Conservation (phyloP, 345 rosid species). For the Lumnitzera racemosa region DNA sequence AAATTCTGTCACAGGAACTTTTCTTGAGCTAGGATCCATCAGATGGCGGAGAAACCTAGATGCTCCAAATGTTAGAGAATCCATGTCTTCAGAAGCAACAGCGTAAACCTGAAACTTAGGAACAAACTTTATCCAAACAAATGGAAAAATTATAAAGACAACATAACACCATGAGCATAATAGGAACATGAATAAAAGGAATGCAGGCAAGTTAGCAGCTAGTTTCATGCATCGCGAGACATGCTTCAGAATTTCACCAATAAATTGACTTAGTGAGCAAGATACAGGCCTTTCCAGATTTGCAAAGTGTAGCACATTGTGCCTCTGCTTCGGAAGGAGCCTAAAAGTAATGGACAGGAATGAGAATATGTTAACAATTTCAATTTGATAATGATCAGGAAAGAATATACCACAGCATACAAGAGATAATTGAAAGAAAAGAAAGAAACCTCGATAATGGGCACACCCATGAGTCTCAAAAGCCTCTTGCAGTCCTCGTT, state of each 20-base stretch:
- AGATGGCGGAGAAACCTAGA: conserved; percentile 89
- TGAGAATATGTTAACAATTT: no score
- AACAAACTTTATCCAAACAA: no score
- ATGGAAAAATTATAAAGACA: conserved; percentile 3
- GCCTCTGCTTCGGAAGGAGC: conserved; percentile 97
- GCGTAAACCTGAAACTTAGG: conserved; percentile 56
- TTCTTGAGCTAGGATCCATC: conserved; percentile 95
- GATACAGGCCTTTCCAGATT: conserved; percentile 61
- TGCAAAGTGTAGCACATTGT: conserved; percentile 90
- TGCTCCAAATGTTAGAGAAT: conserved; percentile 94
- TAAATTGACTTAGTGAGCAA: not conserved
- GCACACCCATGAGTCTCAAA: conserved; percentile 83
- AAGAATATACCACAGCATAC: not conserved
- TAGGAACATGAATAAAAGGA: not conserved
- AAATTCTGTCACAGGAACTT: conserved; percentile 89
- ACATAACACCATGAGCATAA: no score
- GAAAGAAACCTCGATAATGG: conserved; percentile 62
- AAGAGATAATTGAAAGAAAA: not conserved
- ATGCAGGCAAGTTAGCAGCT: not conserved
- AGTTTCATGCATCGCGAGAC: no score
- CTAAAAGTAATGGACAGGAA: conserved; percentile 15
- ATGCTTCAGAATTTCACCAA: no score
- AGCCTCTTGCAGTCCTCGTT: conserved; percentile 91
- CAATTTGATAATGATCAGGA: conserved; percentile 9
- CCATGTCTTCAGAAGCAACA: conserved; percentile 99